phyloP scores from a whole-genome alignment of 345 rosid genomes.

The Sonneratia alba region DNA sequence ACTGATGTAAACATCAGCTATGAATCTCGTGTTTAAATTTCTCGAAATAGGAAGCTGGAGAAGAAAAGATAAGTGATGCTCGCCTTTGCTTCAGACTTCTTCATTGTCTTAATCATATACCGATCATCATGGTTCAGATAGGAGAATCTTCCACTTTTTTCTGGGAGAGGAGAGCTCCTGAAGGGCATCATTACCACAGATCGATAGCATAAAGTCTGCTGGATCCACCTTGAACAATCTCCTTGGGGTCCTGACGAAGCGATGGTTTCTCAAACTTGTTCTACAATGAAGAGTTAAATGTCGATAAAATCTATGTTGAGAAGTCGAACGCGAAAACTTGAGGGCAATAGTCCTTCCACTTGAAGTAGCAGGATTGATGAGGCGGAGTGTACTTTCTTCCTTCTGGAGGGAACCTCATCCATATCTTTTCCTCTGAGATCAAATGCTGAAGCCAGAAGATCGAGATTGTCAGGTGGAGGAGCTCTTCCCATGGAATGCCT shows the following conservation, averaged over 20 bases:
- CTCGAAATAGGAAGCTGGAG: not conserved
- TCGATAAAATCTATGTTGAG: not conserved
- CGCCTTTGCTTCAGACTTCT: constrained; percentile 84
- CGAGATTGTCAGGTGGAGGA: constrained; percentile 60
- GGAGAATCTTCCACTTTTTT: constrained; percentile 93
- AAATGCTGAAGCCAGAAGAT: constrained; percentile 79
- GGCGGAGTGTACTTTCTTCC: constrained; percentile 92
- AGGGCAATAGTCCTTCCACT: constrained; percentile 98
- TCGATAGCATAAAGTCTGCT: constrained; percentile 90
- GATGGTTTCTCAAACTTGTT: not conserved
- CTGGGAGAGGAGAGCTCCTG: constrained; percentile 97
- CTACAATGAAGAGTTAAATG: not conserved
- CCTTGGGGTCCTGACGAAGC: constrained; percentile 56
- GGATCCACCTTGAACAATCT: constrained; percentile 89
- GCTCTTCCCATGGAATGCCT: constrained; percentile 86
- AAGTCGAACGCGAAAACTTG: constrained; percentile 69
- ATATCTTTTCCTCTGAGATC: constrained; percentile 81
- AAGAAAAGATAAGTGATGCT: constrained; percentile 9
- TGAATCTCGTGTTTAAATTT: not conserved
- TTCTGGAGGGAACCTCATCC: constrained; percentile 90
- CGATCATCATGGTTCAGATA: constrained; percentile 84
- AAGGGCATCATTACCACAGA: constrained; percentile 89
- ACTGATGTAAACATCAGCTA: not conserved
- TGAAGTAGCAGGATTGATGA: constrained; percentile 73
- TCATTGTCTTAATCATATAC: constrained; percentile 93